Evolutionary conservation across 2,329 filamentous ascomycete genomes (phyloP).

Genomic region (Stachybotrys elegans): DNA sequence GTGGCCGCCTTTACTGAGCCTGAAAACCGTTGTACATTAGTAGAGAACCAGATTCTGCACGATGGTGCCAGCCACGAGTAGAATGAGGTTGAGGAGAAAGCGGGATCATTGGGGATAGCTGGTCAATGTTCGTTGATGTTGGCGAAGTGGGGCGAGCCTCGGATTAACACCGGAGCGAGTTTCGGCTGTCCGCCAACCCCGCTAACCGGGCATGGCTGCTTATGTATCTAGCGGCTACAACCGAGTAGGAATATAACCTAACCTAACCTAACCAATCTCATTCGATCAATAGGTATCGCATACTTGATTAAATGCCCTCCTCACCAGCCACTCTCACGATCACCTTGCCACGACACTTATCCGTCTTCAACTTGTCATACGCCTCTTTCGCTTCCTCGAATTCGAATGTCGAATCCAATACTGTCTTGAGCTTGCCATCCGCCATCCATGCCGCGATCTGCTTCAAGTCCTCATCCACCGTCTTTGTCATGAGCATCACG

Average conservation of each 20-base stretch:
- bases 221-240: no score
- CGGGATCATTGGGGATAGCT: not conserved
- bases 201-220: no score
- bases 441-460: slow-evolving; percentile 50
- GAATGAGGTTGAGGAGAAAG: no score
- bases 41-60: not conserved
- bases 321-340: no score
- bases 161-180: no score
- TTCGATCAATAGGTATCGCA: no score
- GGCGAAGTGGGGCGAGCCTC: no score
- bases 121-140: not conserved
- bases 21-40: slow-evolving; percentile 1
- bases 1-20: not conserved
- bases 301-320: no score
- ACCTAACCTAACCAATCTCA: no score
- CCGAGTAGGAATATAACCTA: no score
- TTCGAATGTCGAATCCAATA: slow-evolving; percentile 49
- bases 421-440: slow-evolving; percentile 51
- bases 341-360: slow-evolving; percentile 57
- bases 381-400: slow-evolving; percentile 53
- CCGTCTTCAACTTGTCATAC: slow-evolving; percentile 53
- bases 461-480: slow-evolving; percentile 39
- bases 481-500: slow-evolving; percentile 32
- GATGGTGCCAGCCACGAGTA: not conserved
- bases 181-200: no score